These are phyloP conservation scores for Auricularia cornea DNA, from an alignment of 768 basidiomycete genomes.

Conservation along the genomic window DNA sequence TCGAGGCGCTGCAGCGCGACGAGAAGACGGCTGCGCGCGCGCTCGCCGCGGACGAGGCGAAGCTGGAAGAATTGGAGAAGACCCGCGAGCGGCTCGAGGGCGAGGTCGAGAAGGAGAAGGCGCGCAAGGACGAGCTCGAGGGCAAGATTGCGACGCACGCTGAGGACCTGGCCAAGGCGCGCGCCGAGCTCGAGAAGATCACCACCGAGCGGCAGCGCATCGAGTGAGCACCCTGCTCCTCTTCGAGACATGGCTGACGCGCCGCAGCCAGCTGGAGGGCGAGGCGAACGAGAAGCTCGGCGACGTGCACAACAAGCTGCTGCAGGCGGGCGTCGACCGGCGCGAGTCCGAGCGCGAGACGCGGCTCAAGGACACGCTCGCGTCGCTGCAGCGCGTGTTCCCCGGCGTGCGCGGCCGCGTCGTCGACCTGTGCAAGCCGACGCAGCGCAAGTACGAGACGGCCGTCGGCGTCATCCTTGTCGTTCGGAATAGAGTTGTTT, in stretches of 20 bases:
- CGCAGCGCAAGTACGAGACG: constrained; percentile 82
- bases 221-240: constrained; percentile 39
- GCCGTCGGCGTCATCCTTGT: constrained; percentile 88
- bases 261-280: constrained; percentile 69
- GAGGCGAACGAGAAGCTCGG: constrained; percentile 90
- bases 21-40: constrained; percentile 65
- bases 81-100: constrained; percentile 48
- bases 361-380: constrained; percentile 77
- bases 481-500: too few relatives aligned
- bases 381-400: constrained; percentile 80
- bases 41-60: constrained; percentile 58
- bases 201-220: constrained; percentile 77
- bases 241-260: not conserved
- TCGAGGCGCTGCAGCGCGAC: constrained; percentile 74
- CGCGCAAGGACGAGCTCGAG: constrained; percentile 59
- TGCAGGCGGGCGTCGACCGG: constrained; percentile 85
- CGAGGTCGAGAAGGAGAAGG: constrained; percentile 41
- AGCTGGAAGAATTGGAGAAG: constrained; percentile 53
- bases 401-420: constrained; percentile 91
- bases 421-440: constrained; percentile 91
- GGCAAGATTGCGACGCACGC: constrained; percentile 47
- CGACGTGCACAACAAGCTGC: constrained; percentile 70
- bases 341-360: constrained; percentile 79
- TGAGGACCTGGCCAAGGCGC: constrained; percentile 52
- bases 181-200: constrained; percentile 76